These are phyloP conservation scores for Lecanosticta acicola DNA, from an alignment of 2,329 filamentous ascomycete species.

Conservation along the genomic window DNA sequence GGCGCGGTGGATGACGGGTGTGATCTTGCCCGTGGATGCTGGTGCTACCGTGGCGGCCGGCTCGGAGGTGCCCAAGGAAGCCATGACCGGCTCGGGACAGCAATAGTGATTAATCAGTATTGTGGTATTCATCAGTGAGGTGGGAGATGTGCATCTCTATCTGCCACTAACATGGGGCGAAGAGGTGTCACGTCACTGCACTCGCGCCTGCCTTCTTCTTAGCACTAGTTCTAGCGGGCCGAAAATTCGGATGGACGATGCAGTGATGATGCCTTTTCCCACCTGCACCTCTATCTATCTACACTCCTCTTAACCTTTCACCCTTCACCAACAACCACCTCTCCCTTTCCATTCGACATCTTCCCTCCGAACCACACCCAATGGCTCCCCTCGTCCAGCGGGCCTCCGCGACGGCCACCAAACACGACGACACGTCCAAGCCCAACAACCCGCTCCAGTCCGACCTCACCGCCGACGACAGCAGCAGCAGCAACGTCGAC, in stretches of 20 bases:
- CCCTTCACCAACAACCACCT: no score
- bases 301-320: no score
- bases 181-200: no score
- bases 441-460: conserved; percentile 32
- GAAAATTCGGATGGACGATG: no score
- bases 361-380: no score
- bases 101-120: no score
- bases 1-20: conserved; percentile 45
- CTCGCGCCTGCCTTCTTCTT: no score
- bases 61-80: conserved; percentile 35
- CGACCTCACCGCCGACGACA: conserved; percentile 27
- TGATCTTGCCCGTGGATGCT: conserved; percentile 46
- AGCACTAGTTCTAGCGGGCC: no score
- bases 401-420: conserved; percentile 10
- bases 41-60: conserved; percentile 42
- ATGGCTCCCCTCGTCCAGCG: conserved; percentile 12
- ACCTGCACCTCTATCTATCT: no score
- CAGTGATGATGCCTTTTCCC: no score
- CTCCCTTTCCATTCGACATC: no score
- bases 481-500: conserved; percentile 30
- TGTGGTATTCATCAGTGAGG: not conserved
- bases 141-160: not conserved
- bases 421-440: conserved; percentile 14
- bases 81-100: not conserved
- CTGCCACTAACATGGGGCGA: no score